phyloP scores from a whole-genome alignment of 2,329 filamentous ascomycete species.

The Dactylellina haptotyla region DNA sequence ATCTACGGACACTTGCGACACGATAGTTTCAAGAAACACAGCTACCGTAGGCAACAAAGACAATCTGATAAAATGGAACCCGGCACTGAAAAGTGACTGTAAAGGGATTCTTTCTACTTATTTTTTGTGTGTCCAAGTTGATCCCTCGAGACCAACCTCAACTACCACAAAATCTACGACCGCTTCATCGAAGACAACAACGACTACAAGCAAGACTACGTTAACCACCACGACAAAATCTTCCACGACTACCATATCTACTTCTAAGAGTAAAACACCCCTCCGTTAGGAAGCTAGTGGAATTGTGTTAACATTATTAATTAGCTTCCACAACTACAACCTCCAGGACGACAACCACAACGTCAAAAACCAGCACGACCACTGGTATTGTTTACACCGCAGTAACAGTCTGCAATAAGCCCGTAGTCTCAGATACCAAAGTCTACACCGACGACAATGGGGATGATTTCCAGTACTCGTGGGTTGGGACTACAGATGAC shows the following conservation, averaged over 20 bases:
- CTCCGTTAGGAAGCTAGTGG: no score
- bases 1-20: no score
- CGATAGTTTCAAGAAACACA: no score
- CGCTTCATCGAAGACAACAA: neutral
- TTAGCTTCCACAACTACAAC: neutral
- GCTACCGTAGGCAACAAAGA: no score
- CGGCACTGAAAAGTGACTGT: neutral
- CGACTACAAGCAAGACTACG: no score
- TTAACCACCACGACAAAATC: neutral
- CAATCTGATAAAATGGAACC: no score
- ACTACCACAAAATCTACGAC: neutral
- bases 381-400: neutral
- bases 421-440: neutral
- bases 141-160: no score
- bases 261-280: neutral
- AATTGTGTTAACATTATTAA: no score
- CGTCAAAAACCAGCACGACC: neutral
- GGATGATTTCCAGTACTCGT: constrained; percentile 2
- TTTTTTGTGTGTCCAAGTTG: no score
- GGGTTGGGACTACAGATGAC: constrained; percentile 3
- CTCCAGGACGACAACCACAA: neutral
- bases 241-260: neutral
- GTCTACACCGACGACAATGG: constrained; percentile 9
- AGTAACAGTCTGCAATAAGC: neutral
- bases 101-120: no score